Evolutionary conservation across 352 stramenopile species (phyloP).

Genomic region (Hyaloperonospora brassicae): DNA sequence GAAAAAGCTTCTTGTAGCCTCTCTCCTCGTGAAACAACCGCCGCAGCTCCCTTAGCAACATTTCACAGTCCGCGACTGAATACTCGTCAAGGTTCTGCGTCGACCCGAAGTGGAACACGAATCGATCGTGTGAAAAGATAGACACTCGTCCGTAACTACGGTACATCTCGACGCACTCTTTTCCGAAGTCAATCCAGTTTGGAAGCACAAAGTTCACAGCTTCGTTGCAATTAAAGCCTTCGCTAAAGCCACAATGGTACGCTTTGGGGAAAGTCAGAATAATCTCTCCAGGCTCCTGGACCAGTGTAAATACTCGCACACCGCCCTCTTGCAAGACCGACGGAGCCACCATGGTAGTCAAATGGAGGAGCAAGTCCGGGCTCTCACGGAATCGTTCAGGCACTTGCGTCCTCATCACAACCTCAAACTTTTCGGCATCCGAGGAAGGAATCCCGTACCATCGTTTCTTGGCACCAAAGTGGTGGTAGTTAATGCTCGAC

Average conservation of each 20-base stretch:
- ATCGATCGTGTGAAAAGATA: constrained; percentile 77
- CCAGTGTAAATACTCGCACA: constrained; percentile 54
- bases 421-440: constrained; percentile 50
- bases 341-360: constrained; percentile 70
- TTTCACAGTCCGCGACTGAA: constrained; percentile 48
- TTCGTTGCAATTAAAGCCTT: constrained; percentile 92
- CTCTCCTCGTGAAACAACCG: constrained; percentile 67
- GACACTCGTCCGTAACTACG: constrained; percentile 48
- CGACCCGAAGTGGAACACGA: constrained; percentile 72
- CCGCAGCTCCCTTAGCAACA: constrained; percentile 54
- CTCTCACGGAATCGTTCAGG: constrained; percentile 54
- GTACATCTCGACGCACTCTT: constrained; percentile 64
- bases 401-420: constrained; percentile 36
- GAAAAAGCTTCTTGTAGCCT: constrained; percentile 46
- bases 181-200: constrained; percentile 79
- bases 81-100: constrained; percentile 62
- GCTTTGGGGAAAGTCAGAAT: constrained; percentile 95
- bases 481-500: constrained; percentile 98
- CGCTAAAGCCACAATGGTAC: constrained; percentile 95
- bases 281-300: constrained; percentile 90
- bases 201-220: constrained; percentile 83
- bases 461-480: constrained; percentile 92
- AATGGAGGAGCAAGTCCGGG: constrained; percentile 59
- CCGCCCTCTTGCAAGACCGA: constrained; percentile 34
- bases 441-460: constrained; percentile 88